Base-by-base conservation (phyloP, 768 basidiomycete genomes). In the Boletus reticuloceps region DNA sequence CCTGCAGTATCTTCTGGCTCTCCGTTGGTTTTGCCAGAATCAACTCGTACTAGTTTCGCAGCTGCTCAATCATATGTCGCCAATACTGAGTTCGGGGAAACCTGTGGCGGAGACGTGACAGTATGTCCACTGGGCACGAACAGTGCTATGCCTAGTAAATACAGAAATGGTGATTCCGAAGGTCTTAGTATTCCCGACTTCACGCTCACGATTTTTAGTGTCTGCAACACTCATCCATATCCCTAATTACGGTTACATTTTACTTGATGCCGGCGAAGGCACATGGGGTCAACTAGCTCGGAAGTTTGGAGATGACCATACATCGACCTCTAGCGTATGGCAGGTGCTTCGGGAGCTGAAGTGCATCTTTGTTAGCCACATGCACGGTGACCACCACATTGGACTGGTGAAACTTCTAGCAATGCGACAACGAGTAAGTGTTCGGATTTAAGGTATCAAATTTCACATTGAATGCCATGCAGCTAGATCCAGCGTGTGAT, bases 231-330 rank as follows among this genome's bases (percentile, higher is more conserved):
- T 95, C 6, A 73, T 98, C 7, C 78, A 79, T 46, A 84, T 95
- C 36, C 94, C 95, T 0, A 71, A 74, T 1, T 77, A 77, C 51
- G 91, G 91, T 1, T 84, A 81, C 56, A 72, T 97, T 34, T 73
- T 98, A n/a, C 78, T 98, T 3, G 96, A 98, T 59, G 81, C 81
- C 0, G 96, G 96, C 0, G 96, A 98, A 73, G 94, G 94, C 1
- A 94, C 94, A 0, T 89, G 88, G 79, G 94, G 94, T 2, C 96
- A 98, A 65, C 78, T 98, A 5, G 77, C 78, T 4, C 80, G 96
- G 5, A 81, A 85, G 46, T 95, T 86, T 64, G 94, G 94, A 2
- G 64, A 74, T 17, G 76, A 79, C 36, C 64, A 61, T 5, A 56
- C 63, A 1, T 63, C 64, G 5, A 54, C 69, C 1, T 58, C 65